Percentiles rank a stretch among this genome's conserved stretches.
Evolutionary conservation across 2,329 filamentous ascomycete species (phyloP).

Genomic region (Pseudohalonectria lignicola): DNA sequence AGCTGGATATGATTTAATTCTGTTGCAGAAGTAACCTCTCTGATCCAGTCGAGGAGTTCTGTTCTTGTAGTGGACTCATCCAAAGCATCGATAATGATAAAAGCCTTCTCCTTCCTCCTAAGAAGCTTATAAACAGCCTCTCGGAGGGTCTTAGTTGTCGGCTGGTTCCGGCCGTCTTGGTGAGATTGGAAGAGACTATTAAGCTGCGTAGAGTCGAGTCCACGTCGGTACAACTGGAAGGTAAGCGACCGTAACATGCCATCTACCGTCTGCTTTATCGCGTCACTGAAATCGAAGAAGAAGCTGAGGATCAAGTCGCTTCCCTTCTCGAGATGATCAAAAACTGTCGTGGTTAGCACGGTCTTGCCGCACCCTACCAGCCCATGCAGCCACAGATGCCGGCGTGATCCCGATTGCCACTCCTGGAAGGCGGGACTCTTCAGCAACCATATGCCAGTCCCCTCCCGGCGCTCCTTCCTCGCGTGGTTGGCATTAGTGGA

Average conservation of each 20-base stretch:
- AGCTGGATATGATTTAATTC: neutral
- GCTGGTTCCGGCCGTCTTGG: neutral
- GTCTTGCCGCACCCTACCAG: neutral
- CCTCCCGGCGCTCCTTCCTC: neutral
- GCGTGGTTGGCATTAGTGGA: neutral
- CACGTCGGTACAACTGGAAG: neutral
- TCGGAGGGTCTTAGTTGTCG: neutral
- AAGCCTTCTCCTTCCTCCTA: neutral
- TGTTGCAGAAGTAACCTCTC: neutral
- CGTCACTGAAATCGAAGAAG: neutral
- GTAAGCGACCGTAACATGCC: neutral
- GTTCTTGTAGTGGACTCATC: neutral
- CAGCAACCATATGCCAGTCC: neutral
- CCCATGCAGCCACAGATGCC: neutral
- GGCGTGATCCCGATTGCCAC: neutral
- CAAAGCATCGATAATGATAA: neutral
- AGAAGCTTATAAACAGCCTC: neutral
- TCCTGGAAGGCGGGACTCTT: neutral
- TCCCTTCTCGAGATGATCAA: neutral
- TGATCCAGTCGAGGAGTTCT: neutral
- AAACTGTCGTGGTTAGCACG: neutral
- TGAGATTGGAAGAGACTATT: neutral
- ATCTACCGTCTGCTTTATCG: neutral
- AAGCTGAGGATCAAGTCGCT: neutral
- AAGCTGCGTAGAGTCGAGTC: neutral